Evolutionary conservation across 441 rosid species (phyloP), one percentile per base, ranked within the genome.

Genomic region (Brassica balearica): DNA sequence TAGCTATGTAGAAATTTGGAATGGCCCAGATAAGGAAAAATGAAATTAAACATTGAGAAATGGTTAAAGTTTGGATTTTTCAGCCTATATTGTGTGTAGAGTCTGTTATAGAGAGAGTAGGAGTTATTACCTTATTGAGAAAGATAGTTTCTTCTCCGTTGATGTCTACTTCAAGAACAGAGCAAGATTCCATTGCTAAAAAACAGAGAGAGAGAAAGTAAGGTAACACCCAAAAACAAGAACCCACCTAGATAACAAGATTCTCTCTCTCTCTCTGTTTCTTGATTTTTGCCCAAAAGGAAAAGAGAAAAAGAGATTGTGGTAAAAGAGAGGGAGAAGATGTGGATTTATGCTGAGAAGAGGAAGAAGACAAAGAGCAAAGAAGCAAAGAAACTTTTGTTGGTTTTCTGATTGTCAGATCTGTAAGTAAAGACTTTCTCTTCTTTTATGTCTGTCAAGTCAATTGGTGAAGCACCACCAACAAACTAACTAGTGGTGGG

Each of bases 141-240:
- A 90, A 68, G 84, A 89, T 87, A 62, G 92, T 89, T 83, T 90
- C 96, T 82, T 89, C 95, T 9, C 97, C 98, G 83, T 95, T 95
- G 80, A 95, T 88, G 84, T 93, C 98, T n/a, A 88, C 95, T 83
- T 91, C 87, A 86, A 95, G 96, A 85, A 86, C 90, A 90, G 97
- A 92, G 82, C 87, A 83, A 83, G 75, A 84, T 77, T 87, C 91
- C 97, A 95, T 92, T 82, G 82, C 87, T 80, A 72, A 78, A 80
- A 63, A 72, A 38, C 36, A 38, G 7, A 65, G 38, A 38, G 34
- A 29, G 72, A 76, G 81, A 61, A 74, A 25, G 69, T 12, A 14
- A 76, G 60, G 60, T 12, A 20, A 56, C 32, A 29, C 38, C 19
- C 5, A 55, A 48, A 34, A 73, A 51, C 53, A 73, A 51, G 5